Percentiles rank a stretch among this genome's conserved stretches.
phyloP scores from a whole-genome alignment of 768 basidiomycete genomes.

The Chalciporus sphaerocephalus region DNA sequence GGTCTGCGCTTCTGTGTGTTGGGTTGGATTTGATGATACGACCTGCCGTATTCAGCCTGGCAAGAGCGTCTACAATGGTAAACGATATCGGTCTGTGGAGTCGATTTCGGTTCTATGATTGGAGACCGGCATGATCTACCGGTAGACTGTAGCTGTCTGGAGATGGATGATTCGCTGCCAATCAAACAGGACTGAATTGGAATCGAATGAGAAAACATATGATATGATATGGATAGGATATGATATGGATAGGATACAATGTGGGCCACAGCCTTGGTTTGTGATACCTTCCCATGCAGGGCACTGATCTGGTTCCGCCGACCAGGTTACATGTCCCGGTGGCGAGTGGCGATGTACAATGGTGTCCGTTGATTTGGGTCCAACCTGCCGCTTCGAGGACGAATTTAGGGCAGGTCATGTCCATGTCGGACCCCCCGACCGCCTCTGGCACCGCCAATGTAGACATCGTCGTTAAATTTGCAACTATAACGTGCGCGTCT shows the following conservation, averaged over 20 bases:
- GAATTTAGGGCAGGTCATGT: constrained; percentile 22
- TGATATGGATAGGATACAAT: too few species aligned
- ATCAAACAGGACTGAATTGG: constrained; percentile 4
- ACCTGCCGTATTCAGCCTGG: constrained; percentile 52
- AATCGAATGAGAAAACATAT: constrained; percentile 9
- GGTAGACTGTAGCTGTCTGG: not conserved
- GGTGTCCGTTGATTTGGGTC: constrained; percentile 13
- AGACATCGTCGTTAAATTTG: constrained; percentile 10
- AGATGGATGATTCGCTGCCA: constrained; percentile 3
- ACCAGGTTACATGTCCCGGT: constrained; percentile 25
- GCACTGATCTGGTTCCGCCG: constrained; percentile 4
- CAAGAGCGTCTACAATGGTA: constrained; percentile 80
- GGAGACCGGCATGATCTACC: not conserved
- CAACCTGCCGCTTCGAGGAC: not conserved
- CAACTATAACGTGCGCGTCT: constrained; percentile 1
- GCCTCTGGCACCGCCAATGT: constrained; percentile 9
- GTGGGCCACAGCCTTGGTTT: constrained; percentile 19
- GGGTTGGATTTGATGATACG: constrained; percentile 10
- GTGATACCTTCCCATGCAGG: constrained; percentile 1
- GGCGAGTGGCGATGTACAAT: constrained; percentile 35
- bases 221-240: constrained; percentile 9
- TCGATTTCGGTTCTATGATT: constrained; percentile 57
- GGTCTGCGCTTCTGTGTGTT: not conserved
- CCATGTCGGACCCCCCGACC: constrained; percentile 1
- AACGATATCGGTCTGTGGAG: constrained; percentile 58